Evolutionary conservation across 179 eudicot genomes (phyloP).

Genomic region (Spergularia azorica): DNA sequence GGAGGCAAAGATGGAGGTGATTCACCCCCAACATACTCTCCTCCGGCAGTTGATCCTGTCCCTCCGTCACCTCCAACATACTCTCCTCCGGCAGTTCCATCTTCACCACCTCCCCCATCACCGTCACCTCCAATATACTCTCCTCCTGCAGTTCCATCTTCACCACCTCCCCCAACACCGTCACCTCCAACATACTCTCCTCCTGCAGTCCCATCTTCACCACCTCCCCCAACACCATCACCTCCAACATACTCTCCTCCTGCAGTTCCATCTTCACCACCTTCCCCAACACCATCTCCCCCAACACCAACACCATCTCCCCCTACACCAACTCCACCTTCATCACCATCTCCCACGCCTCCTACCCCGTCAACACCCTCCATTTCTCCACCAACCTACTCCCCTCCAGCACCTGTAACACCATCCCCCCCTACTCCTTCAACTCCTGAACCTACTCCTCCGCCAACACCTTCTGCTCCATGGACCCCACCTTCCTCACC

Average conservation of each 20-base stretch:
- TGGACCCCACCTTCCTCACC: not conserved
- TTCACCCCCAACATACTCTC: not conserved
- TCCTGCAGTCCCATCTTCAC: constrained; percentile 10
- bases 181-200: constrained; percentile 20
- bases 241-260: constrained; percentile 15
- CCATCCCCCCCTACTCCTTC: not conserved
- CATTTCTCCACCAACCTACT: not conserved
- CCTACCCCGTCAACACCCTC: not conserved
- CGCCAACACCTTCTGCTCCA: constrained; percentile 3
- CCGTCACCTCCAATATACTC: not conserved
- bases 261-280: not conserved
- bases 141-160: not conserved
- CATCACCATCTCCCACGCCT: constrained; percentile 8
- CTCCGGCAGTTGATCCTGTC: not conserved
- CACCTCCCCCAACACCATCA: not conserved
- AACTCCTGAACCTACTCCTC: not conserved
- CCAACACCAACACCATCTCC: not conserved
- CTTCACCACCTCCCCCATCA: not conserved
- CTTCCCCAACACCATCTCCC: not conserved
- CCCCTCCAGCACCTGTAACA: constrained; percentile 7
- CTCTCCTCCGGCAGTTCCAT: constrained; percentile 9
- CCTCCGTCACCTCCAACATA: constrained; percentile 2
- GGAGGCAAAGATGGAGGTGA: too few species aligned
- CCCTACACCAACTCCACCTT: not conserved
- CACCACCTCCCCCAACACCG: not conserved